These are phyloP conservation scores for Colletotrichum sidae DNA, from an alignment of 2,329 filamentous ascomycete species.

Conservation along the genomic window DNA sequence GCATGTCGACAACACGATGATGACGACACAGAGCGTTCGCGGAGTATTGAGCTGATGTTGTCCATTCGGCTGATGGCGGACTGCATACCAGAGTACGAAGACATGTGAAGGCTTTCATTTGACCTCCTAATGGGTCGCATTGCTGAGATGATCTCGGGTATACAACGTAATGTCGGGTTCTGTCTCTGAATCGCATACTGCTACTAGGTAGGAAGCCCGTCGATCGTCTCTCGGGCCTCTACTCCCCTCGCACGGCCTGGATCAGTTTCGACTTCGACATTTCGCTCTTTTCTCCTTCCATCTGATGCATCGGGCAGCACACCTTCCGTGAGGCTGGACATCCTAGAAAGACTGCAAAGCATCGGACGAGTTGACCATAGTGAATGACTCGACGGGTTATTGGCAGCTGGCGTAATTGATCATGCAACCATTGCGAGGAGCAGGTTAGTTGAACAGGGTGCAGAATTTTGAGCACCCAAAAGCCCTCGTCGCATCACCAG, in stretches of 20 bases:
- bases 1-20: constrained; percentile 4
- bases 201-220: constrained; percentile 4
- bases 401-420: not conserved
- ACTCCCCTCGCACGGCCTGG: constrained; percentile 12
- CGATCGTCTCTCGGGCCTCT: constrained; percentile 9
- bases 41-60: constrained; percentile 11
- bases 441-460: too few species aligned
- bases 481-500: not conserved
- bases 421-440: constrained; percentile 1
- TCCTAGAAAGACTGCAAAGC: constrained; percentile 2
- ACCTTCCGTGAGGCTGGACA: constrained; percentile 22
- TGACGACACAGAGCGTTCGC: constrained; percentile 20
- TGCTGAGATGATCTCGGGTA: constrained; percentile 15
- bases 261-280: constrained; percentile 22
- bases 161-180: constrained; percentile 14
- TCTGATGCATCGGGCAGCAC: constrained; percentile 18
- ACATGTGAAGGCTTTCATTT: constrained; percentile 19
- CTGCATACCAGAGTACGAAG: constrained; percentile 26
- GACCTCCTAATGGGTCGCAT: not conserved
- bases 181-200: not conserved
- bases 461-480: not conserved
- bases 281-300: constrained; percentile 6
- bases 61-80: constrained; percentile 14
- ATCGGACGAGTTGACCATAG: constrained; percentile 2
- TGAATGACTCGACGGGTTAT: not conserved